Base-by-base conservation (phyloP, 768 basidiomycete genomes). In the Tricholoma matsutake region DNA sequence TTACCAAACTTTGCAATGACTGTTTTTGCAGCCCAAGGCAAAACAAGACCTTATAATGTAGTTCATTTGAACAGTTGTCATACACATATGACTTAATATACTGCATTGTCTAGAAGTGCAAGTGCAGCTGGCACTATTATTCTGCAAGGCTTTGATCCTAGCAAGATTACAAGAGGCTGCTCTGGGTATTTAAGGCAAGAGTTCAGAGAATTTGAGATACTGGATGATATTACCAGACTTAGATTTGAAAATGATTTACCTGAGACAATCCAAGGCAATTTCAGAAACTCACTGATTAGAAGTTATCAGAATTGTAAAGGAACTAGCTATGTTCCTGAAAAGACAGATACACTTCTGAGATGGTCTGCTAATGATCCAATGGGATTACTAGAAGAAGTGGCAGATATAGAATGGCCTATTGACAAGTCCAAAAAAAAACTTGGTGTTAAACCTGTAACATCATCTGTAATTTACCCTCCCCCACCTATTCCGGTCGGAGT, bases 371-470 rank as follows among this genome's bases (percentile, higher is more conserved):
- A 54, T 18, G 54, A 39, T 34, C 18, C n/a, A 16, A 22, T 34
- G 18, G 3, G 16, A 53, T 53, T 29, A 53, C 52, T 53, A 3
- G 2, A 3, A n/a, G 52, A n/a, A n/a, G 52, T 31, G 20, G 13
- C 52, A 16, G 32, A 53, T 1, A 6, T 6, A 6, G 9, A 18
- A 53, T 53, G 52, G 52, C 29, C 13, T 34, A n/a, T 31, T 28
- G 32, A n/a, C 14, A 53, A 53, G 28, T 16, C 52, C 18, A 53
- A 14, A 14, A 11, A 25, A 32, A 22, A 14, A 64, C 64, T 3
- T 28, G 35, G 6, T 63, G 69, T 1, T 5, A 65, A 2, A 54
- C 25, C 59, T 73, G 70, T 69, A n/a, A n/a, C n/a, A n/a, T n/a
- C n/a, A n/a, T n/a, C n/a, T n/a, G n/a, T n/a, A n/a, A n/a, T n/a